Evolutionary conservation across 805 yeast genomes (phyloP).

Genomic region (Starmerella stigmatis): DNA sequence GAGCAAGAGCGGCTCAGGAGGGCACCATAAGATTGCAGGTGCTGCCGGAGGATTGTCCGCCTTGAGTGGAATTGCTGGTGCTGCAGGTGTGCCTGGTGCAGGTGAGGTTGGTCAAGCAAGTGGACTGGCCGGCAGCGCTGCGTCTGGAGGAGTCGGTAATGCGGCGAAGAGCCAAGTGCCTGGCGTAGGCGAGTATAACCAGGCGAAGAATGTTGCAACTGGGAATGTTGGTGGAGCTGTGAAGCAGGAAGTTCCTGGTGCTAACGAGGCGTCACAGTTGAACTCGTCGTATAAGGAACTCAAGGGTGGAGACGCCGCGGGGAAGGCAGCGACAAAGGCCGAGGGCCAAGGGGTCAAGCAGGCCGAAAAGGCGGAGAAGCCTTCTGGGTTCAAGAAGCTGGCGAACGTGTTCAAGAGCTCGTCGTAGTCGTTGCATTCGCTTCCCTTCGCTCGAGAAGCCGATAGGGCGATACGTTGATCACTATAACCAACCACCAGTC

Average conservation of each 20-base stretch:
- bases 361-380: constrained; percentile 3
- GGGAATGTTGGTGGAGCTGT: constrained; percentile 14
- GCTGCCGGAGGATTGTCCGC: constrained; percentile 15
- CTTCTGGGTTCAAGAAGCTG: constrained; percentile 14
- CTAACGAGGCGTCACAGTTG: constrained; percentile 12
- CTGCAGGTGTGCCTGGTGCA: constrained; percentile 13
- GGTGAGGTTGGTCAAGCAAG: constrained; percentile 10
- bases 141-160: constrained; percentile 5
- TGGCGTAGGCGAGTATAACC: constrained; percentile 9
- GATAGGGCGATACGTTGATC: no score
- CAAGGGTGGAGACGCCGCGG: constrained; percentile 10
- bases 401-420: constrained; percentile 16
- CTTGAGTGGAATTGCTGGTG: constrained; percentile 11
- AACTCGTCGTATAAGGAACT: constrained; percentile 6
- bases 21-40: constrained; percentile 3
- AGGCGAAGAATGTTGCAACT: constrained; percentile 6
- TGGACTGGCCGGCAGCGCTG: background rate
- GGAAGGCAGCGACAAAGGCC: constrained; percentile 8
- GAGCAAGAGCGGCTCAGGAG: background rate
- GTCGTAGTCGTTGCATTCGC: no score
- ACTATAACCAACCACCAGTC: no score
- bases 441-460: no score
- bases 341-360: no score
- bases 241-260: constrained; percentile 15
- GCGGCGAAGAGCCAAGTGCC: constrained; percentile 13